Base-by-base conservation (phyloP, 148 eudicot species). In the Silene uniflora region DNA sequence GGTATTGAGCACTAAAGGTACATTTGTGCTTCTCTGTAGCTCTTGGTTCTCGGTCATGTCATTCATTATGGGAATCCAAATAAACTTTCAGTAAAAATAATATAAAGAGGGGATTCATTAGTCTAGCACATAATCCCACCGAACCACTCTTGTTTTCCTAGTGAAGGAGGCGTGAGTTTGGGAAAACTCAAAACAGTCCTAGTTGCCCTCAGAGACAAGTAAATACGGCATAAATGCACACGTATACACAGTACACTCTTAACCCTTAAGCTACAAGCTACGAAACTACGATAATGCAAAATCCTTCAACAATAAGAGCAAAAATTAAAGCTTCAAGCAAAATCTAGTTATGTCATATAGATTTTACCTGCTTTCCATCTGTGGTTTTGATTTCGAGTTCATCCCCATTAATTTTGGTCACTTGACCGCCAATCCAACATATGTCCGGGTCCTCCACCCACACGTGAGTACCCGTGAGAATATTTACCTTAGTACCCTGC, bases 371-470 rank as follows among this genome's bases (percentile, higher is more conserved):
- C 79, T 81, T 85, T 54, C 82, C 88, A 83, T 83, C 59, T 44
- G 84, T 63, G 60, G 82, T 85, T 62, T 73, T 75, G 77, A 85
- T 77, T 64, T 78, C 77, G 59, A 83, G 62, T n/a, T 83, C 86
- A 9, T 81, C 77, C 24, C 86, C 88, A 42, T 81, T 76, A 62
- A 85, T 59, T 76, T 83, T 81, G 27, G 64, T 29, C 29, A 83
- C 86, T 78, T 81, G 76, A 18, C 88, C 88, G 64, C 79, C 86
- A 46, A 85, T 69, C 88, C 88, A 85, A 78, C 78, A 75, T 39
- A 78, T 61, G 0, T 83, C 85, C 13, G 81, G 74, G 69, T 83
- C 84, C 73, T 83, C 86, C 63, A 83, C 84, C 88, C 88, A 85
- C 6, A 85, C 84, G 63, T 80, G 79, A 70, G 81, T 68, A 74